These are phyloP conservation scores for Rhododendron vialii DNA, from an alignment of 148 eudicot genomes.

Conservation along the genomic window DNA sequence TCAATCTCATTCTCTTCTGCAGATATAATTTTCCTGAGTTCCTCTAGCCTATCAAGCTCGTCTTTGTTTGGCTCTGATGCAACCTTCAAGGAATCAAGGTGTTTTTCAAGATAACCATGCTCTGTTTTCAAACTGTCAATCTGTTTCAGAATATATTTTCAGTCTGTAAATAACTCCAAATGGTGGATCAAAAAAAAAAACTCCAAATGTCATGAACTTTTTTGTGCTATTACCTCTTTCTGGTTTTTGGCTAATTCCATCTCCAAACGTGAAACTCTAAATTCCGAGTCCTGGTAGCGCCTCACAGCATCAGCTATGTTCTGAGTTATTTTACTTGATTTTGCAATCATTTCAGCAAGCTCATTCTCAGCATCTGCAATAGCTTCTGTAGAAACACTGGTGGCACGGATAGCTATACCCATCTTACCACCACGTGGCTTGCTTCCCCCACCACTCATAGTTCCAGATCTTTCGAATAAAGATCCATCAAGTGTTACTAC, in stretches of 20 bases:
- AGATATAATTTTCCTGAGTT: slow-evolving; percentile 47
- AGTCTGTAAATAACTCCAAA: too few species aligned
- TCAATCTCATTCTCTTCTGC: slow-evolving; percentile 72
- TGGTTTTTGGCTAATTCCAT: slow-evolving; percentile 83
- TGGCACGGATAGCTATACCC: slow-evolving; percentile 83
- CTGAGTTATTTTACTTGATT: slow-evolving; percentile 39
- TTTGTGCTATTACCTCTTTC: slow-evolving; percentile 52
- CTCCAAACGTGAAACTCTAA: slow-evolving; percentile 51
- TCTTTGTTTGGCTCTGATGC: slow-evolving; percentile 71
- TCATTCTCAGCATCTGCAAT: slow-evolving; percentile 71
- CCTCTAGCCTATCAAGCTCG: slow-evolving; percentile 55
- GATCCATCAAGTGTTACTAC: slow-evolving; percentile 93
- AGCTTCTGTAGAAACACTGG: slow-evolving; percentile 80
- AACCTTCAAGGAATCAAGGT: slow-evolving; percentile 68
- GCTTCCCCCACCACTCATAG: slow-evolving; percentile 95
- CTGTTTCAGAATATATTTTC: slow-evolving; percentile 4
- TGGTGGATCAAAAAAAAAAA: too few species aligned
- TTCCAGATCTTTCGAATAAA: slow-evolving; percentile 90
- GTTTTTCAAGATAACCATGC: slow-evolving; percentile 59
- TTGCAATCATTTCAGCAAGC: slow-evolving; percentile 50
- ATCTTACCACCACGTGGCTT: slow-evolving; percentile 98
- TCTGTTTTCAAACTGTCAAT: slow-evolving; percentile 72
- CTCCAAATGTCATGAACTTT: too few species aligned
- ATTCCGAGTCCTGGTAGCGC: slow-evolving; percentile 57
- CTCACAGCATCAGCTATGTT: slow-evolving; percentile 57